Base-by-base conservation (phyloP, 78 protist genomes). In the Dictyostelium capitatum region DNA sequence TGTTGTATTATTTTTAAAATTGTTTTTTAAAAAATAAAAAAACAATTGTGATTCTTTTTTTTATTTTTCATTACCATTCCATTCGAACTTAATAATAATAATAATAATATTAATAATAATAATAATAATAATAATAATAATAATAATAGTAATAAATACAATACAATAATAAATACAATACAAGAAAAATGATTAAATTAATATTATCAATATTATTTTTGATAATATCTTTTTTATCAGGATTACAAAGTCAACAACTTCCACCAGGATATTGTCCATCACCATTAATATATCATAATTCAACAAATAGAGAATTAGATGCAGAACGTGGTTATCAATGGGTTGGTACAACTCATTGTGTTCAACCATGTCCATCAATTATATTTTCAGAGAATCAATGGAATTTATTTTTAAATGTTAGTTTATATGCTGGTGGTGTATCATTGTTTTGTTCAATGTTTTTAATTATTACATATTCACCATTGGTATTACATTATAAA, bases 221-320 rank as follows among this genome's bases (percentile, higher is more conserved):
- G 17, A 19, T 19, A 20, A 20, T 37, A 37, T 3, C 2, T 37
- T 37, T 0, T 20, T 56, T 23, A 56, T 19, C 4, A 19, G 64
- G 6, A 19, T 56, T 20, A 6, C 25, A 1, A 37, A 3, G 43
- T 37, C 64, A 53, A 56, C 17, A 56, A 56, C n/a, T 56, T 17
- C 64, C 64, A 56, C 28, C 17, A 17, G 64, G 64, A 56, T 56
- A 11, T 73, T 82, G 90, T 30, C 90, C 90, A 17, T 12, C 25
- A 32, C 67, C 75, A 32, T 41, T 82, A 37, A 32, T 82, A 8
- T 65, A 20, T 30, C 69, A 78, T 32, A 82, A 82, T n/a, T 82
- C 80, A 19, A 82, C 91, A 14, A 32, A 70, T 43, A 83, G 81
- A 46, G 54, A 50, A 0, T 23, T 10, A 12, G 89, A 81, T 65